These are phyloP conservation scores for Polyporus arcularius DNA, from an alignment of 768 basidiomycete genomes.

Conservation along the genomic window DNA sequence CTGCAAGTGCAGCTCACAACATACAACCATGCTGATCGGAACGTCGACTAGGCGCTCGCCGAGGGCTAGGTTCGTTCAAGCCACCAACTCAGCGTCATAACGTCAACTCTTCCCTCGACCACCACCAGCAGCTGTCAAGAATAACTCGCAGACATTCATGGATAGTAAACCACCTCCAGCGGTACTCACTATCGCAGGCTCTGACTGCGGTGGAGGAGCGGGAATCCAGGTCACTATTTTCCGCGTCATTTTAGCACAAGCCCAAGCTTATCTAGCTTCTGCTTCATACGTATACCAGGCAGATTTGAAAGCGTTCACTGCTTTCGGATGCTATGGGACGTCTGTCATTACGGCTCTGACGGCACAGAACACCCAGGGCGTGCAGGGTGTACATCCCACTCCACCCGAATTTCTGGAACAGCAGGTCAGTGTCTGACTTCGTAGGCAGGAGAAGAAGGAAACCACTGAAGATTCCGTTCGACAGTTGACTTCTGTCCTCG, in stretches of 20 bases:
- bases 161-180: slow-evolving; percentile 25
- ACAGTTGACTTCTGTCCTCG: slow-evolving; percentile 44
- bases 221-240: slow-evolving; percentile 72
- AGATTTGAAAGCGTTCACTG: slow-evolving; percentile 84
- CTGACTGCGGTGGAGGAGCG: slow-evolving; percentile 84
- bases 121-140: not conserved
- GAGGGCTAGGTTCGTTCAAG: too few species aligned
- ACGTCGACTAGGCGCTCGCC: too few species aligned
- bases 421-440: slow-evolving; percentile 52
- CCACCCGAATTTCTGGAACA: slow-evolving; percentile 71
- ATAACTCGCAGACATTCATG: not conserved
- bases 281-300: slow-evolving; percentile 47
- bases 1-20: too few species aligned
- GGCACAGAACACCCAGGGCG: slow-evolving; percentile 87
- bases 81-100: too few species aligned
- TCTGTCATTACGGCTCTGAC: slow-evolving; percentile 85
- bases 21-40: too few species aligned
- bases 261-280: not conserved
- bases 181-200: slow-evolving; percentile 75
- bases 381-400: slow-evolving; percentile 69
- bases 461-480: not conserved
- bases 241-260: not conserved
- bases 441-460: not conserved
- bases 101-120: not conserved
- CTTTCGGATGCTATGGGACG: slow-evolving; percentile 76